phyloP scores from a whole-genome alignment of 768 basidiomycete species.

The Amanita subjunquillea region DNA sequence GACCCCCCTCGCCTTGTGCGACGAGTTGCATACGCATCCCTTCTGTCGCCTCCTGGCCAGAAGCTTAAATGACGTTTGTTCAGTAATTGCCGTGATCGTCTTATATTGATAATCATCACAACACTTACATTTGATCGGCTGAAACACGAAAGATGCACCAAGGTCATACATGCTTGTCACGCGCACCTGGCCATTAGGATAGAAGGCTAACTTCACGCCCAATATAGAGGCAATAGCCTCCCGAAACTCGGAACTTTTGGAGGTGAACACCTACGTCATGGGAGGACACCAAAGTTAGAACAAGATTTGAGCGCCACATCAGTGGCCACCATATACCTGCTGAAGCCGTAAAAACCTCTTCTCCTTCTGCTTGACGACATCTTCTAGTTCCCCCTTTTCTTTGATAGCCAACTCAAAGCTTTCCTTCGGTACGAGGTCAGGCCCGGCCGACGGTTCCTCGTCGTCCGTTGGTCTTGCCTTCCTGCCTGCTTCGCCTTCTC shows the following conservation, averaged over 20 bases:
- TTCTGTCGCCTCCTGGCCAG: conserved; percentile 13
- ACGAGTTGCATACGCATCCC: conserved; percentile 59
- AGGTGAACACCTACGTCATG: conserved; percentile 55
- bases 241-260: conserved; percentile 85
- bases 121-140: conserved; percentile 32
- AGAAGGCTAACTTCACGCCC: conserved; percentile 86
- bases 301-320: conserved; percentile 1
- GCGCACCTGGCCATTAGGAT: conserved; percentile 81
- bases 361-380: conserved; percentile 64
- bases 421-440: conserved; percentile 55
- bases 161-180: conserved; percentile 89
- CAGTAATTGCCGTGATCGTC: background rate
- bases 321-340: conserved; percentile 39
- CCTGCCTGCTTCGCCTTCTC: conserved; percentile 16
- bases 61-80: background rate
- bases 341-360: conserved; percentile 72
- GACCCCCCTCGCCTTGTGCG: conserved; percentile 64
- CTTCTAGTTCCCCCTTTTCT: conserved; percentile 62
- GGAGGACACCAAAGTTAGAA: background rate
- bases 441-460: conserved; percentile 6
- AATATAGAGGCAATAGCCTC: conserved; percentile 85
- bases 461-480: conserved; percentile 8
- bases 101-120: conserved; percentile 13
- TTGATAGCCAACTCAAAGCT: conserved; percentile 65
- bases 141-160: conserved; percentile 80